Percentiles rank a stretch among this genome's conserved stretches.
Conservation (phyloP, 495 filamentous ascomycete species). For the Bathelium albidoporum region DNA sequence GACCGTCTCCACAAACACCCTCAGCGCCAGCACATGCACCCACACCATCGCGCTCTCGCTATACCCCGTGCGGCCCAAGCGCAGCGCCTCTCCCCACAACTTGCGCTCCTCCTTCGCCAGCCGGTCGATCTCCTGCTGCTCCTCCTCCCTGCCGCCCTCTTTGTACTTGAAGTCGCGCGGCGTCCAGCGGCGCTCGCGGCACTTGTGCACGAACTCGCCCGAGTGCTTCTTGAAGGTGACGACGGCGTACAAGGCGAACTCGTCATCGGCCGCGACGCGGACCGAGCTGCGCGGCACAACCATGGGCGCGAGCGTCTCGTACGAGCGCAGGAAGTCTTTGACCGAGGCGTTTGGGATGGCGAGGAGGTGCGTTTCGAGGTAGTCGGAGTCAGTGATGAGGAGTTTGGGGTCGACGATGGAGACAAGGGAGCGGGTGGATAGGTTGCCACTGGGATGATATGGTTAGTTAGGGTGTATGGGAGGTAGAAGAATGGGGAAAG, state of each 20-base stretch:
- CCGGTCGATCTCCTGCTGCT: constrained; percentile 70
- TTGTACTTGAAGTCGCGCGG: constrained; percentile 89
- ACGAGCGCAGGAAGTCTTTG: constrained; percentile 80
- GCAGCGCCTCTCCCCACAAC: constrained; percentile 81
- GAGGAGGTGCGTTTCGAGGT: constrained; percentile 88
- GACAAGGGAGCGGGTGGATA: constrained; percentile 85
- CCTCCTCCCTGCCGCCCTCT: constrained; percentile 78
- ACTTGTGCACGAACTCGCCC: constrained; percentile 77
- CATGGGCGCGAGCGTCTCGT: constrained; percentile 76
- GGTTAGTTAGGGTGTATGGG: constrained; percentile 19
- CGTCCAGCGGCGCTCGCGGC: constrained; percentile 83
- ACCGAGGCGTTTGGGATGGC: constrained; percentile 66
- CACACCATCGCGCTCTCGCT: constrained; percentile 91
- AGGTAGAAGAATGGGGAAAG: neutral
- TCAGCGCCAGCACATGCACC: constrained; percentile 79
- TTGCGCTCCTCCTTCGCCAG: constrained; percentile 73
- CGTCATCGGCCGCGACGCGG: constrained; percentile 68
- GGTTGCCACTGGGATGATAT: constrained; percentile 61
- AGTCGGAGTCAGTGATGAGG: constrained; percentile 84
- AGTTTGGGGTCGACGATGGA: constrained; percentile 65
- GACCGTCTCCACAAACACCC: constrained; percentile 96
- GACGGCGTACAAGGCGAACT: constrained; percentile 80
- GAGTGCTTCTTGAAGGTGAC: constrained; percentile 87
- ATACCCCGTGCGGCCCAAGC: constrained; percentile 76
- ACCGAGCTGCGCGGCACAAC: constrained; percentile 82